phyloP scores from a whole-genome alignment of 2,329 filamentous ascomycete genomes.

The Apiospora sp. region DNA sequence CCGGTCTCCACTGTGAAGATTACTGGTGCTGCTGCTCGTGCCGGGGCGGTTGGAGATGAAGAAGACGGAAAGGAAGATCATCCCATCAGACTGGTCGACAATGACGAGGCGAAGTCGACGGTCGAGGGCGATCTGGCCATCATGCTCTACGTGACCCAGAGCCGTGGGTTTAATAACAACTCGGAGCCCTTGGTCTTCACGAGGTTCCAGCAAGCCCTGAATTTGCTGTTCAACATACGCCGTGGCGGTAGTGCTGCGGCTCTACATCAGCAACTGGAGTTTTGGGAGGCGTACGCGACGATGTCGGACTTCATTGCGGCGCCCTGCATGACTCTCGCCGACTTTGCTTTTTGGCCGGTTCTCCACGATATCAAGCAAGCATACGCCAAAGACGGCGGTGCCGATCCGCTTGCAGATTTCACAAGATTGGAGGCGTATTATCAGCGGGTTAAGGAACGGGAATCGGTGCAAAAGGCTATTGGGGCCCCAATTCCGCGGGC shows the following conservation, averaged over 20 bases:
- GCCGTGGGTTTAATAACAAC: constrained; percentile 50
- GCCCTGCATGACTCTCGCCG: constrained; percentile 51
- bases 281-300: constrained; percentile 50
- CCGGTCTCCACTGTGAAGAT: constrained; percentile 34
- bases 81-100: constrained; percentile 62
- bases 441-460: constrained; percentile 34
- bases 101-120: constrained; percentile 55
- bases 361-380: constrained; percentile 49
- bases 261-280: constrained; percentile 44
- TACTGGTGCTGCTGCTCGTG: neutral
- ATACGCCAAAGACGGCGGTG: neutral
- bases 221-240: constrained; percentile 41
- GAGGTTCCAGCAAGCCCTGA: constrained; percentile 52
- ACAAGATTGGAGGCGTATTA: constrained; percentile 52
- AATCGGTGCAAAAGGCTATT: constrained; percentile 31
- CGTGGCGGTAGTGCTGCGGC: constrained; percentile 29
- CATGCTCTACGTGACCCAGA: constrained; percentile 65
- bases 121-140: constrained; percentile 61
- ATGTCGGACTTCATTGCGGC: constrained; percentile 57
- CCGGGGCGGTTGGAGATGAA: constrained; percentile 36
- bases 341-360: constrained; percentile 66
- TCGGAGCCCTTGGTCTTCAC: constrained; percentile 43
- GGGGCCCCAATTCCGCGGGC: neutral
- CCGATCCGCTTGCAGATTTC: constrained; percentile 35
- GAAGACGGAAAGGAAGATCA: constrained; percentile 33